Percentiles rank a stretch among this genome's conserved stretches.
Conservation (phyloP, 495 filamentous ascomycete species). For the Lasiosphaeria hispida region DNA sequence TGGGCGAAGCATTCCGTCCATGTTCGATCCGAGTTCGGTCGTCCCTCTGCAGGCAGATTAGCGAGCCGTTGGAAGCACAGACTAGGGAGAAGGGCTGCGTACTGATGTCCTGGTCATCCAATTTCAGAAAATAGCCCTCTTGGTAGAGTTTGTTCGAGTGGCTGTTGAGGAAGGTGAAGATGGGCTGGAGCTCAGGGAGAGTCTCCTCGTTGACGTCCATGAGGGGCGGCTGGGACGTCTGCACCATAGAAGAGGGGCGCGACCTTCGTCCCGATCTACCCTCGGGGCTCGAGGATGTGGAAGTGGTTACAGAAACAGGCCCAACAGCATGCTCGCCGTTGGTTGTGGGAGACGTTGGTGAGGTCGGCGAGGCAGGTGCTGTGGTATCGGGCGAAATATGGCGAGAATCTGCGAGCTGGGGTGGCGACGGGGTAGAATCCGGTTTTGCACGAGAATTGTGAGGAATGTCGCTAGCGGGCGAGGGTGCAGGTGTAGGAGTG, state of each 20-base stretch:
- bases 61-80: conserved; percentile 30
- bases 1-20: conserved; percentile 99
- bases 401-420: conserved; percentile 15
- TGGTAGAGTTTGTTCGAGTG: conserved; percentile 96
- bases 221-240: conserved; percentile 82
- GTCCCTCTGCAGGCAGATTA: conserved; percentile 63
- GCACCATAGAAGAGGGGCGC: conserved; percentile 60
- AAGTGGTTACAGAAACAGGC: conserved; percentile 21
- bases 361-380: conserved; percentile 26
- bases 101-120: conserved; percentile 91
- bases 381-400: conserved; percentile 28
- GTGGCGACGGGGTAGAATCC: conserved; percentile 26
- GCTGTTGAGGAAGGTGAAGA: conserved; percentile 91
- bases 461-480: conserved; percentile 32
- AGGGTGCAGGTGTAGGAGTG: conserved; percentile 36
- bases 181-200: conserved; percentile 86
- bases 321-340: conserved; percentile 36
- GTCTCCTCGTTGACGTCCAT: conserved; percentile 84
- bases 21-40: conserved; percentile 76
- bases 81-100: conserved; percentile 14
- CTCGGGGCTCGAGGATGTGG: conserved; percentile 23
- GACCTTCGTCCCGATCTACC: conserved; percentile 37
- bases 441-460: conserved; percentile 27
- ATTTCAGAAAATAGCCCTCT: conserved; percentile 94
- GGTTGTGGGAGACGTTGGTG: conserved; percentile 15